Evolutionary conservation across 371 early-diverging fungal species (phyloP).

Genomic region (Lichtheimia corymbifera): DNA sequence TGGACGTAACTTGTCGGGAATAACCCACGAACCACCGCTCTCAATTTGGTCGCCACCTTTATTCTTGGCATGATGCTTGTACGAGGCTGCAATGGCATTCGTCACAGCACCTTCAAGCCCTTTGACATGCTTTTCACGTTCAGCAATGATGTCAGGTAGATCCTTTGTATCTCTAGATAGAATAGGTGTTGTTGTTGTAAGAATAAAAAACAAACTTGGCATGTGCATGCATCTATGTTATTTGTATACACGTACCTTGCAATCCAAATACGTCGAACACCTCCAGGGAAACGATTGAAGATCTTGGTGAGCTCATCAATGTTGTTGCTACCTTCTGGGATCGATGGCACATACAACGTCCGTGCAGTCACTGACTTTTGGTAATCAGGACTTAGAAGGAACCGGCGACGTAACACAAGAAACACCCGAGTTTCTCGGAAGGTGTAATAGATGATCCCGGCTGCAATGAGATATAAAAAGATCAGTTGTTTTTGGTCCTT

Average conservation of each 20-base stretch:
- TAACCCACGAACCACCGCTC: constrained; percentile 14
- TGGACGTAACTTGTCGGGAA: constrained; percentile 56
- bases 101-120: constrained; percentile 57
- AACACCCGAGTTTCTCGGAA: constrained; percentile 65
- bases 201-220: constrained; percentile 3
- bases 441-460: constrained; percentile 53
- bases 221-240: neutral
- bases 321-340: constrained; percentile 49
- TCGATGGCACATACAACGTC: constrained; percentile 65
- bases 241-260: constrained; percentile 48
- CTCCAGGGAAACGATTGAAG: constrained; percentile 75
- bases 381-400: constrained; percentile 58
- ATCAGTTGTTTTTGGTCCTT: too few relatives aligned
- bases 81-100: constrained; percentile 47
- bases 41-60: constrained; percentile 10
- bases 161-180: constrained; percentile 48
- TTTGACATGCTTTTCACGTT: constrained; percentile 55
- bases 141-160: constrained; percentile 52
- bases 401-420: constrained; percentile 66
- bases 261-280: constrained; percentile 67
- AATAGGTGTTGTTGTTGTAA: neutral
- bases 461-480: constrained; percentile 9
- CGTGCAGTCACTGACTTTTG: constrained; percentile 61
- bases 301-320: constrained; percentile 46
- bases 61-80: constrained; percentile 35